A percentile compares a stretch with the other conserved stretches of the same genome.
These are phyloP conservation scores for Diplodia corticola DNA, from an alignment of 2,329 filamentous ascomycete genomes.

Conservation along the genomic window DNA sequence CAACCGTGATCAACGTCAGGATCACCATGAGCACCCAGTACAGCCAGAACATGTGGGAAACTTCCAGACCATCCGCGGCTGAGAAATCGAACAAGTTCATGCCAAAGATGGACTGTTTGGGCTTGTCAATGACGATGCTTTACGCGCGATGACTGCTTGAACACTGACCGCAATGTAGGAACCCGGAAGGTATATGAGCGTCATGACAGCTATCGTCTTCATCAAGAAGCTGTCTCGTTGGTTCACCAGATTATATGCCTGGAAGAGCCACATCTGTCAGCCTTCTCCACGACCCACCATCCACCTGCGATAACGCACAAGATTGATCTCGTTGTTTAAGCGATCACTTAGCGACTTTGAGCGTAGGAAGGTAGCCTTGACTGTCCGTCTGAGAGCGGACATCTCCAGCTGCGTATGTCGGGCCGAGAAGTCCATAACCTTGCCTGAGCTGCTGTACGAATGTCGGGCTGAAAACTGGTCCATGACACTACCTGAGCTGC, in stretches of 20 bases:
- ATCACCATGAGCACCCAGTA: not conserved
- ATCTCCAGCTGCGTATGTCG: conserved; percentile 4
- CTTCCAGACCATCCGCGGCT: not conserved
- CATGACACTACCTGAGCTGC: rapidly evolving
- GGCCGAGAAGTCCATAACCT: not conserved
- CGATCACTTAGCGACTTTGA: not conserved
- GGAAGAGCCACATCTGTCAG: not conserved
- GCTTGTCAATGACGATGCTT: not conserved
- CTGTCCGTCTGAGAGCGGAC: not conserved
- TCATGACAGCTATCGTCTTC: conserved; percentile 13
- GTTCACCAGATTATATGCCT: conserved; percentile 12
- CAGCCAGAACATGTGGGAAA: not conserved
- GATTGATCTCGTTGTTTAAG: conserved; percentile 14
- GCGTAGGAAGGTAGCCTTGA: not conserved
- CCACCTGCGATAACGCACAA: not conserved
- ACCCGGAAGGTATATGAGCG: conserved; percentile 1
- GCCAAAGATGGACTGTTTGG: not conserved
- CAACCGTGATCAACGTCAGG: not conserved
- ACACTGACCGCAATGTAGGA: not conserved
- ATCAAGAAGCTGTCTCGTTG: conserved; percentile 9
- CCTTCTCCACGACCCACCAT: not conserved
- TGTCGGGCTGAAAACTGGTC: not conserved
- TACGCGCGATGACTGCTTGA: no score
- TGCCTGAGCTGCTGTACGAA: not conserved
- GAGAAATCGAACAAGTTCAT: conserved; percentile 18